Evolutionary conservation across 2,329 filamentous ascomycete genomes (phyloP), one percentile per base, ranked within the genome.

Genomic region (Reticulascus tulasneorum): DNA sequence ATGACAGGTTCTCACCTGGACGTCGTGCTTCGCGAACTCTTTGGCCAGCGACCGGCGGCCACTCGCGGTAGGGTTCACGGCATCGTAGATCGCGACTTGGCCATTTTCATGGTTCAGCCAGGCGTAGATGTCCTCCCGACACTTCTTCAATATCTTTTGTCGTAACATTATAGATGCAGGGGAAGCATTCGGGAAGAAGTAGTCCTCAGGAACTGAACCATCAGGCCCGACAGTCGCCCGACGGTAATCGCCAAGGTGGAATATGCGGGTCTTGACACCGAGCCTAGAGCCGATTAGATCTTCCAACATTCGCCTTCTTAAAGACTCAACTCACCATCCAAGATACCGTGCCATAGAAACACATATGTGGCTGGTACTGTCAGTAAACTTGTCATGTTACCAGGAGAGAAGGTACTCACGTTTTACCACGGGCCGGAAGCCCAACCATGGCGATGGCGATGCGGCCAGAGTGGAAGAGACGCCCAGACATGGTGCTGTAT

Each of bases 371-470:
- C 84, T 89, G 38, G 13, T 17, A 15, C 15, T 22, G 21, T 43
- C 13, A 42, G 33, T 18, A 17, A 7, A 10, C 11, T n/a, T 10
- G 37, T 5, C 27, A 9, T n/a, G 26, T 30, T 12, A 26, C 16
- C 13, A 4, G 20, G 20, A 18, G 7, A 10, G 11, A 7, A 9
- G 20, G 28, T 29, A 68, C 82, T 59, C 64, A 88, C 75, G 93
- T 98, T 67, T 98, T 98, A 43, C 93, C 93, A 54, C 93, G 82
- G 24, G 93, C 93, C 26, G 93, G 93, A 20, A 96, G 77, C 17
- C 93, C 93, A 48, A 97, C 93, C 59, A 95, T 96, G 47, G 93
- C 91, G 52, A 98, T 97, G 30, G 91, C 91, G 58, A 98, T 98
- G 39, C 91, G 82, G 30, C 93, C 93, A 16, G 93, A 96, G 63